Percentiles rank a stretch among this genome's conserved stretches.
Evolutionary conservation across 2,329 filamentous ascomycete genomes (phyloP).

Genomic region (Hymenoscyphus albidus): DNA sequence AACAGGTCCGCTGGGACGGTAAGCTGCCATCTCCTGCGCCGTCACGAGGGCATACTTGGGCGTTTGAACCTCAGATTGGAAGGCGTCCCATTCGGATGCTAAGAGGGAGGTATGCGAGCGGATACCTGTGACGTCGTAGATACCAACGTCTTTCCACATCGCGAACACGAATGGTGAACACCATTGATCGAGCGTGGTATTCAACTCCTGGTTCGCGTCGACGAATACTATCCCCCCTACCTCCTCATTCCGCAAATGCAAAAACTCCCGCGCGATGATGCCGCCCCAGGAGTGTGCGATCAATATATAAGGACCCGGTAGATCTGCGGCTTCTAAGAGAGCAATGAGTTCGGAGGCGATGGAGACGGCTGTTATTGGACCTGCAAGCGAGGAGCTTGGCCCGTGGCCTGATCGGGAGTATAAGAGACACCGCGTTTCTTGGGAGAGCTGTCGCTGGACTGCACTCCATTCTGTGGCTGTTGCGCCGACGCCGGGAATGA

Average conservation of each 20-base stretch:
- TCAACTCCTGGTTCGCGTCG: constrained; percentile 12
- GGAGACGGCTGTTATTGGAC: constrained; percentile 6
- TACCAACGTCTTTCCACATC: constrained; percentile 6
- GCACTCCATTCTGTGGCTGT: constrained; percentile 21
- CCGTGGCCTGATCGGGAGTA: constrained; percentile 28
- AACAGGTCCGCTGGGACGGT: neutral
- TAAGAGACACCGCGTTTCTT: constrained; percentile 21
- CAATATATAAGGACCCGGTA: constrained; percentile 14
- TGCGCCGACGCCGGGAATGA: constrained; percentile 25
- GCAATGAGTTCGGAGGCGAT: constrained; percentile 12
- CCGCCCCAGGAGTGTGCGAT: constrained; percentile 17
- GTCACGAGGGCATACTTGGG: neutral
- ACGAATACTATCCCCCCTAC: constrained; percentile 16
- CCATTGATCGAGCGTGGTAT: neutral
- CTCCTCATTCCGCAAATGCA: constrained; percentile 12
- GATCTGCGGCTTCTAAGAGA: constrained; percentile 9
- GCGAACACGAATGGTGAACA: constrained; percentile 2
- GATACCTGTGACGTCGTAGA: constrained; percentile 7
- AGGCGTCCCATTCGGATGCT: constrained; percentile 9
- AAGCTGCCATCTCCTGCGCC: neutral
- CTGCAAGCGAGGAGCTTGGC: constrained; percentile 9
- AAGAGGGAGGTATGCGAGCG: constrained; percentile 1
- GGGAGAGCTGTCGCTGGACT: constrained; percentile 20
- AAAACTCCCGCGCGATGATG: constrained; percentile 17
- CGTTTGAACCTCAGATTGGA: neutral